Base-by-base conservation (phyloP, 106 monocot species). In the Acanthochlamys bracteata region DNA sequence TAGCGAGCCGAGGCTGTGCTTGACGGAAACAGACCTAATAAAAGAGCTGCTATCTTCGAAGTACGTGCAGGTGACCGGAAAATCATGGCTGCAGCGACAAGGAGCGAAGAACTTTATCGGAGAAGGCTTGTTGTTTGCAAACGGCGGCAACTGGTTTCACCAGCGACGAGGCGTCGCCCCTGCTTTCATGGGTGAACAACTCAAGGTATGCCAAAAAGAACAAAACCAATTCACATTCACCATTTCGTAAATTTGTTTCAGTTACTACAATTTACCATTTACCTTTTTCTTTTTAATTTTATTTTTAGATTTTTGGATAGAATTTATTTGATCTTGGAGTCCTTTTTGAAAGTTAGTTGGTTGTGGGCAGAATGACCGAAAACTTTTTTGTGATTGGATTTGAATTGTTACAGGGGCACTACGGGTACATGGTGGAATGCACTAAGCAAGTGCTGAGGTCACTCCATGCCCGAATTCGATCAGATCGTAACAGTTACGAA, bases 61-160 rank as follows among this genome's bases (percentile, higher is more conserved):
- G 41, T 74, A 71, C 59, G 69, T 69, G 10, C 77, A 84, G 26
- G 11, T 64, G 23, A 68, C 88, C 6, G 96, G 96, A 14, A 81
- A 81, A 70, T 98, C 96, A 7, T 91, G 96, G 96, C 53, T 91
- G 11, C 96, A 98, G 68, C 76, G 68, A 33, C 75, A 91, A 63
- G 96, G 96, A 0, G 59, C 91, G 0, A 84, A 82, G 64, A 67
- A 98, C 41, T 83, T 98, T 71, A 91, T 98, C n/a, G 96, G 96
- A 13, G 69, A 78, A 21, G 96, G 96, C 10, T 49, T 98, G 40
- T 55, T 98, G 21, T 91, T 98, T 88, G 87, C 96, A 26, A 98
- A 91, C 65, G 96, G 96, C n/a, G 40, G 61, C 17, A 73, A 75
- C 51, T 98, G 96, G 91, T 40, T 71, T 56, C 90, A 85, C 72